Evolutionary conservation across 148 eudicot genomes (phyloP), one percentile per base, ranked within the genome.

Genomic region (Chenopodium quinoa): DNA sequence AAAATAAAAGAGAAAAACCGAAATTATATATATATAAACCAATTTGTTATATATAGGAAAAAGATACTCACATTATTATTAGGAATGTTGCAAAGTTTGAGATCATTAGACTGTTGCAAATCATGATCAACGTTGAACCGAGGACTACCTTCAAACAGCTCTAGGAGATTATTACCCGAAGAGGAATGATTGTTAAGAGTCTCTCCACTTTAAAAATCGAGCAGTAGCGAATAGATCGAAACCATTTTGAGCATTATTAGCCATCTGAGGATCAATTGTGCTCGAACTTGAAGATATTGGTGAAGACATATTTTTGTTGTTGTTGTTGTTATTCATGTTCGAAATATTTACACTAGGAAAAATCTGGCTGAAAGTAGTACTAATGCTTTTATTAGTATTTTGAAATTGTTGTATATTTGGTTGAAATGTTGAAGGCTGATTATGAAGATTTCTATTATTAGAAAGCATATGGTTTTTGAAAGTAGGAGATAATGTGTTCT

Each of bases 331-430:
- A 80, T 77, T 83, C 82, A 88, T 79, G 62, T 88, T 87, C 0
- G 95, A 88, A 54, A 91, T 86, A 79, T 88, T 90, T 73, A 90
- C 82, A 54, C 87, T 90, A 0, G 97, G 95, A 50, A 87, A 89
- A 54, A 92, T 91, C 81, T 89, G 93, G 83, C 92, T 91, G 79
- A 90, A 90, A 47, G 52, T 81, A 52, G 86, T 84, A 1, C 46
- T 74, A 56, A 81, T 31, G 4, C 64, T n/a, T 48, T 68, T 32
- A 67, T 16, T 76, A 82, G 69, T 69, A 25, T 83, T 75, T 63
- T 73, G 85, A 73, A 63, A 23, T 48, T 74, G 85, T 66, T 74
- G 85, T 66, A 75, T 47, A 67, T 9, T 75, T 73, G 78, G 75
- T 23, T 50, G 82, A 68, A 79, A 79, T 56, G 76, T 5, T 40